Evolutionary conservation across 1,284 basidiomycete species (phyloP).

Genomic region (Laetiporus sulphureus): DNA sequence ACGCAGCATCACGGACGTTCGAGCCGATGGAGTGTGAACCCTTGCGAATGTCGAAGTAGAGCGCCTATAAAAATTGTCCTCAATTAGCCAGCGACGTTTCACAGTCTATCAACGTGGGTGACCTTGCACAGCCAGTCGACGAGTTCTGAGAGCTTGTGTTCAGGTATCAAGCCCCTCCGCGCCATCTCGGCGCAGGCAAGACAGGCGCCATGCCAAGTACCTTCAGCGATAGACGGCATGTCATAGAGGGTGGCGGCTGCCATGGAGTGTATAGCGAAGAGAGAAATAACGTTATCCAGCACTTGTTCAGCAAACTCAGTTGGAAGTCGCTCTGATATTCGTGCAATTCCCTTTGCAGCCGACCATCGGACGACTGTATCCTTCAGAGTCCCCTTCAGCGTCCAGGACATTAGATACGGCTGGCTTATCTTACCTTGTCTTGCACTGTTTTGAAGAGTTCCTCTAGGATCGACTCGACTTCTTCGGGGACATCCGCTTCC

Average conservation of each 20-base stretch:
- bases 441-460: conserved; percentile 72
- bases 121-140: conserved; percentile 80
- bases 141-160: conserved; percentile 51
- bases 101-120: conserved; percentile 14
- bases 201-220: conserved; percentile 93
- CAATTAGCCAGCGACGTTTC: conserved; percentile 5
- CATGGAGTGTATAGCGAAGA: conserved; percentile 63
- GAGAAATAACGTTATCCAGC: conserved; percentile 67
- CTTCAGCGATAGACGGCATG: conserved; percentile 71
- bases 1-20: conserved; percentile 90
- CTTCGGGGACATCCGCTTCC: conserved; percentile 73
- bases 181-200: conserved; percentile 91
- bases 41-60: conserved; percentile 89
- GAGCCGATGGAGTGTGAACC: conserved; percentile 92
- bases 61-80: conserved; percentile 47
- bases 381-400: conserved; percentile 32
- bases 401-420: background rate
- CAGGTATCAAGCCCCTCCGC: conserved; percentile 67
- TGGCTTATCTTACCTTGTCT: conserved; percentile 58
- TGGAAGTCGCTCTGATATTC: conserved; percentile 80
- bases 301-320: conserved; percentile 73
- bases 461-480: conserved; percentile 73
- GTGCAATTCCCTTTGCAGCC: conserved; percentile 87
- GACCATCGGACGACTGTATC: conserved; percentile 96
- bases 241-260: conserved; percentile 59